Percentiles rank a stretch among this genome's conserved stretches.
These are phyloP conservation scores for Mycena crocata DNA, from an alignment of 768 basidiomycete species.

Conservation along the genomic window DNA sequence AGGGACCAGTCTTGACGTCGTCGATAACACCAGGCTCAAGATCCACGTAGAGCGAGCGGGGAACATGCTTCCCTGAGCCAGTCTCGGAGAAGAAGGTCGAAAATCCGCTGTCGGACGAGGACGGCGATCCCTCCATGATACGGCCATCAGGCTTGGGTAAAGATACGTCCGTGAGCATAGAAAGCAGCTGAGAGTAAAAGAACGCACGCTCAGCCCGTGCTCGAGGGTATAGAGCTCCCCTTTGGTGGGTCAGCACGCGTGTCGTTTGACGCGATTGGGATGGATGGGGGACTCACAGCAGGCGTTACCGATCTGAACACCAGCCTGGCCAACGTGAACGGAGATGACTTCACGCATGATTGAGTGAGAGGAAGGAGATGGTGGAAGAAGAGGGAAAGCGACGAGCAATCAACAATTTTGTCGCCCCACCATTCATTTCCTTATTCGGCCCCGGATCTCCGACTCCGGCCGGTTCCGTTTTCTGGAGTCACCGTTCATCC, in stretches of 20 bases:
- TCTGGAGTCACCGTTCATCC: no score
- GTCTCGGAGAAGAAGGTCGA: conserved; percentile 98
- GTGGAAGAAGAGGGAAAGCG: conserved; percentile 7
- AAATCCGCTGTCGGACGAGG: conserved; percentile 85
- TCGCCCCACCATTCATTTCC: neutral
- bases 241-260: conserved; percentile 46
- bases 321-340: conserved; percentile 96
- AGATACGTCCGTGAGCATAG: conserved; percentile 28
- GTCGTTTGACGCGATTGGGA: conserved; percentile 19
- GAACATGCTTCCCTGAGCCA: conserved; percentile 94
- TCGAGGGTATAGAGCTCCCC: conserved; percentile 99
- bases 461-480: neutral
- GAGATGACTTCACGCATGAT: conserved; percentile 94
- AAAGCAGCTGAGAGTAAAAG: conserved; percentile 2
- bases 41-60: conserved; percentile 96
- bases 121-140: conserved; percentile 76
- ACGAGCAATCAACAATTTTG: conserved; percentile 5
- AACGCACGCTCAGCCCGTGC: conserved; percentile 92
- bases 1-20: conserved; percentile 92
- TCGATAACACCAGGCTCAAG: conserved; percentile 96
- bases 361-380: conserved; percentile 14
- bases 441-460: neutral
- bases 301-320: conserved; percentile 94
- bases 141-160: conserved; percentile 88
- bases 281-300: conserved; percentile 75